A percentile compares a stretch with the other conserved stretches of the same genome.
Evolutionary conservation across 2,329 filamentous ascomycete genomes (phyloP).

Genomic region (Hypoxylon sp.): DNA sequence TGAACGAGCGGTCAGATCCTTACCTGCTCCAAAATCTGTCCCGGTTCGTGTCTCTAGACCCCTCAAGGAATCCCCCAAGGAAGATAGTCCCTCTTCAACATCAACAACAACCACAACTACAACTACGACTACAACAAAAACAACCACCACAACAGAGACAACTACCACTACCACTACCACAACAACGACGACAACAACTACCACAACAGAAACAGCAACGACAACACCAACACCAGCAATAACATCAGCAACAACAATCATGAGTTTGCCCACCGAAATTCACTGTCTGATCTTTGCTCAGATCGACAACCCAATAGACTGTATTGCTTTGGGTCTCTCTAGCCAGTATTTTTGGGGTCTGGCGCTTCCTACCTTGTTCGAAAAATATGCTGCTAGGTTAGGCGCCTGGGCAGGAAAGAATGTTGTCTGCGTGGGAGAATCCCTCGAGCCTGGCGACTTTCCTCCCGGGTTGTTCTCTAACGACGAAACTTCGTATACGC

Average conservation of each 20-base stretch:
- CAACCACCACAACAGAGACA: too few relatives aligned
- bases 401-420: slow-evolving; percentile 43
- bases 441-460: slow-evolving; percentile 24
- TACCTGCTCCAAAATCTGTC: too few relatives aligned
- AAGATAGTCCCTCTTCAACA: too few relatives aligned
- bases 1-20: too few relatives aligned
- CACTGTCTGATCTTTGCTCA: slow-evolving; percentile 22
- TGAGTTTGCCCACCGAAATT: slow-evolving; percentile 20
- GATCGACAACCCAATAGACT: slow-evolving; percentile 7
- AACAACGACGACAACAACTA: too few relatives aligned
- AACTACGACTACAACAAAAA: too few relatives aligned
- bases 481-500: background rate
- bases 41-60: too few relatives aligned
- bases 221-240: too few relatives aligned
- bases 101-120: too few relatives aligned
- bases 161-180: too few relatives aligned
- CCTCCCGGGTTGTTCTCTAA: slow-evolving; percentile 33
- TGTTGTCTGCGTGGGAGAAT: slow-evolving; percentile 42
- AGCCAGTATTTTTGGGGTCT: slow-evolving; percentile 22
- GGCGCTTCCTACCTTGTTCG: slow-evolving; percentile 2
- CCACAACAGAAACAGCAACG: too few relatives aligned
- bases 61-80: too few relatives aligned
- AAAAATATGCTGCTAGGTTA: slow-evolving; percentile 36
- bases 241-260: background rate
- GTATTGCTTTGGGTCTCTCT: slow-evolving; percentile 19